Evolutionary conservation across 164 flowering plant species (phyloP), one percentile per base, ranked within the genome.

Genomic region (Umbilicus rupestris): DNA sequence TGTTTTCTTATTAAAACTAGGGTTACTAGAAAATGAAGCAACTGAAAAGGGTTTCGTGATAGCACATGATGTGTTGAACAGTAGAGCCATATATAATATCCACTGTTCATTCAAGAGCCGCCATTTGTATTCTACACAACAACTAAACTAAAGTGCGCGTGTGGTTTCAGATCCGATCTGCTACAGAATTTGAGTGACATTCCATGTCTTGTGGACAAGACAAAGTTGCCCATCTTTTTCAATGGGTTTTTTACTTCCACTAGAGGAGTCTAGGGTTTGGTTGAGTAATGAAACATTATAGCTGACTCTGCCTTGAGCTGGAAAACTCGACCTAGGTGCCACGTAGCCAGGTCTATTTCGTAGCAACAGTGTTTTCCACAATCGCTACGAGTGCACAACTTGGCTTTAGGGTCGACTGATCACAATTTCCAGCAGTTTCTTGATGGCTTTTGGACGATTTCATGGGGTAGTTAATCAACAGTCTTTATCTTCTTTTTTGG

Each of bases 151-250:
- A n/a, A n/a, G n/a, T n/a, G n/a, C n/a, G 31, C 20, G 57, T 22
- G 2, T 14, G 10, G 22, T 22, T 22, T 52, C 31, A 24, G 59
- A 52, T 55, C 60, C 60, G 60, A 55, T 55, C 31, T 28, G 33
- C 60, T 12, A 26, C 60, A 55, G 33, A 55, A 55, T 55, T 55
- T 28, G 16, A 55, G 60, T 55, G 60, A 55, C 60, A 26, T 55
- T 55, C 60, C 60, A 14, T 55, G 60, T 55, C 60, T 55, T 28
- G 60, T 55, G 60, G 60, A 55, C 60, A 55, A 33, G 28, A 55
- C 60, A 55, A 55, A 55, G 60, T 19, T 55, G 7, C 31, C 17
- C 33, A 55, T 55, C 60, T 55, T 55, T 55, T 26, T 41, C 7
- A 50, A 55, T 55, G 60, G 11, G 17, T 55, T 26, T 5, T 55